Conservation (phyloP, 495 filamentous ascomycete genomes). For the Daldinia grandis region DNA sequence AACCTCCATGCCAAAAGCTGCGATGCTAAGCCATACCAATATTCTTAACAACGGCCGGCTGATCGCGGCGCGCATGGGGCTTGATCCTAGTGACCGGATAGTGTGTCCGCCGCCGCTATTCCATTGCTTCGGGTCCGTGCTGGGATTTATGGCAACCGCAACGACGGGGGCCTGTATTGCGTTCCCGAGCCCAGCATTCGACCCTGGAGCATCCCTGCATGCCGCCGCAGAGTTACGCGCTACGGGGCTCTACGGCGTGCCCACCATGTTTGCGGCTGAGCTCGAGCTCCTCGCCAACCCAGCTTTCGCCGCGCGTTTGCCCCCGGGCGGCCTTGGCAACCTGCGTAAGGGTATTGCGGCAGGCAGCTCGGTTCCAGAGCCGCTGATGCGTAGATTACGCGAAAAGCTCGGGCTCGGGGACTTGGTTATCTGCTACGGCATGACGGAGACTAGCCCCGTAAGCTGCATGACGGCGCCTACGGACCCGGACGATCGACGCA, state of each 20-base stretch:
- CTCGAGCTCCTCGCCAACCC: constrained; percentile 72
- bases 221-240: constrained; percentile 78
- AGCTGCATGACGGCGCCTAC: constrained; percentile 86
- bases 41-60: constrained; percentile 91
- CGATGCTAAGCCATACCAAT: constrained; percentile 81
- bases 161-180: constrained; percentile 87
- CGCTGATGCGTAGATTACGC: constrained; percentile 85
- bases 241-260: constrained; percentile 90
- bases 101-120: constrained; percentile 90
- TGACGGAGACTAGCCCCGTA: constrained; percentile 97
- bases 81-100: constrained; percentile 74
- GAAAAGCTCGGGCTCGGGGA: constrained; percentile 79
- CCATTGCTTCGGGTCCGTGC: constrained; percentile 90
- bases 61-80: constrained; percentile 83
- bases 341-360: constrained; percentile 93
- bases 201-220: constrained; percentile 73
- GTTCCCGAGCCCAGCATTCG: constrained; percentile 88
- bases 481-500: constrained; percentile 81
- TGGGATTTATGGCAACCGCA: constrained; percentile 94
- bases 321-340: constrained; percentile 64
- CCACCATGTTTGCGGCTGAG: constrained; percentile 95
- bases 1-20: constrained; percentile 88
- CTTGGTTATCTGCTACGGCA: constrained; percentile 95
- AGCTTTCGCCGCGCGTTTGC: constrained; percentile 45
- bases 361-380: constrained; percentile 80